Percentiles rank a stretch among this genome's conserved stretches.
Evolutionary conservation across 176 grass and related monocot genomes (phyloP).

Genomic region (Poa annua): DNA sequence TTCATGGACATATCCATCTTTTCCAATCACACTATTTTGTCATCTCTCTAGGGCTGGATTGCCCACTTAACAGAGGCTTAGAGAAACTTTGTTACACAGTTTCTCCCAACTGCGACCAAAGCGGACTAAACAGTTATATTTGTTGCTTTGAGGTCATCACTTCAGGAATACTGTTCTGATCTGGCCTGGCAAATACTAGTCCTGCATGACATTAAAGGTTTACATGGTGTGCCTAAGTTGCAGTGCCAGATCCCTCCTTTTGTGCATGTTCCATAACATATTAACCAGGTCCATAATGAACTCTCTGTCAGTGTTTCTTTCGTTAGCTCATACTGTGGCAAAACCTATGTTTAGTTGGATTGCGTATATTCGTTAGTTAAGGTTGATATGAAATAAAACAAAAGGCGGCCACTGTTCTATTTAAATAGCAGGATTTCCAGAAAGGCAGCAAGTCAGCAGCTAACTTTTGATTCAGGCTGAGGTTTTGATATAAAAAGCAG

Average conservation of each 20-base stretch:
- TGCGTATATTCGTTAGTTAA: not conserved
- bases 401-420: not conserved
- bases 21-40: not conserved
- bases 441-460: not conserved
- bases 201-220: not conserved
- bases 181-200: slow-evolving; percentile 54
- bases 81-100: slow-evolving; percentile 63
- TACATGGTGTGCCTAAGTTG: not conserved
- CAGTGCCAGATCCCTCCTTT: not conserved
- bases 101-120: slow-evolving; percentile 56
- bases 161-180: slow-evolving; percentile 57
- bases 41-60: slow-evolving; percentile 40
- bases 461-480: slow-evolving; percentile 76
- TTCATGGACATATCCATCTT: not conserved
- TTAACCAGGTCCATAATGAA: not conserved
- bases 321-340: not conserved
- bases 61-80: slow-evolving; percentile 59
- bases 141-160: slow-evolving; percentile 55
- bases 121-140: slow-evolving; percentile 58
- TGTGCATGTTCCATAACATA: not conserved
- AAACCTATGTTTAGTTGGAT: not conserved
- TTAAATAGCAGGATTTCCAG: not conserved
- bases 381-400: not conserved
- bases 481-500: slow-evolving; percentile 40
- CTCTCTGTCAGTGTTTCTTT: not conserved